Evolutionary conservation across 2,329 filamentous ascomycete genomes (phyloP).

Genomic region (Microcyclospora pomicola): DNA sequence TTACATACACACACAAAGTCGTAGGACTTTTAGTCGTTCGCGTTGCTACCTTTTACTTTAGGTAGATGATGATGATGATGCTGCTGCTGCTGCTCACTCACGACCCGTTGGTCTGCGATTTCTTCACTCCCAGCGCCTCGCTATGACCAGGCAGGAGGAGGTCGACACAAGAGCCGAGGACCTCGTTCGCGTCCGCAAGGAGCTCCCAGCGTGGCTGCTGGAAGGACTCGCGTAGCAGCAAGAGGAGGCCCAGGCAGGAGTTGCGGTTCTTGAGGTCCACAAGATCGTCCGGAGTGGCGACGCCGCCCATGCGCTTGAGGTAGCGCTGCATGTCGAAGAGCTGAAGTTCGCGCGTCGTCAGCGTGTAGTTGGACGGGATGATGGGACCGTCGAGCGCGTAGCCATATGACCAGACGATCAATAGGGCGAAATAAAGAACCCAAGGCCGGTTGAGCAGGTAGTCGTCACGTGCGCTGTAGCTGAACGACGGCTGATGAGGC

Average conservation of each 20-base stretch:
- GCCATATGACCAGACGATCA: constrained; percentile 93
- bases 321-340: constrained; percentile 68
- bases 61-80: no score
- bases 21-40: no score
- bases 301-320: constrained; percentile 56
- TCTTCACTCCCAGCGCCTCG: constrained; percentile 2
- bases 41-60: no score
- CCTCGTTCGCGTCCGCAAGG: constrained; percentile 68
- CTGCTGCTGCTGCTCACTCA: no score
- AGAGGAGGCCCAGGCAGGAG: constrained; percentile 63
- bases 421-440: constrained; percentile 83
- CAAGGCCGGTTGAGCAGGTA: constrained; percentile 82
- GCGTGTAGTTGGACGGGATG: constrained; percentile 27
- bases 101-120: no score
- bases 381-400: constrained; percentile 71
- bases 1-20: no score
- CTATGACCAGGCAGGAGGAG: constrained; percentile 30
- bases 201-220: constrained; percentile 79
- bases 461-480: constrained; percentile 75
- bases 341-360: constrained; percentile 50
- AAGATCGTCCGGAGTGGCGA: constrained; percentile 64
- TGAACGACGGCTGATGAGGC: constrained; percentile 23
- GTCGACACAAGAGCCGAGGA: constrained; percentile 69
- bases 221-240: constrained; percentile 73
- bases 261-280: constrained; percentile 63